Evolutionary conservation across 306 rosid genomes (phyloP).

Genomic region (Gleditsia sinensis): DNA sequence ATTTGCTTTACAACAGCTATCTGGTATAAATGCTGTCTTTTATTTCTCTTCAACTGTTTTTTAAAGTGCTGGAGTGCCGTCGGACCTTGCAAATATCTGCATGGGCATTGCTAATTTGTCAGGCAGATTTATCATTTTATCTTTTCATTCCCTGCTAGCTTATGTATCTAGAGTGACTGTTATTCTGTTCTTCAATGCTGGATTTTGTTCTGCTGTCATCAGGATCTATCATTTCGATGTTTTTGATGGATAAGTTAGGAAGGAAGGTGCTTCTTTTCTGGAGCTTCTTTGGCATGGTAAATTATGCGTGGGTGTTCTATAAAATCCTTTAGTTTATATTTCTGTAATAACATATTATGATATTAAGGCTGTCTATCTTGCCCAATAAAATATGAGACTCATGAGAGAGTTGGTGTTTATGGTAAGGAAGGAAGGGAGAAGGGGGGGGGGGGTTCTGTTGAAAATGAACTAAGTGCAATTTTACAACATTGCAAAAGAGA

Average conservation of each 20-base stretch:
- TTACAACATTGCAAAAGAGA: background rate
- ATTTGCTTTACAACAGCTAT: slow-evolving; percentile 99
- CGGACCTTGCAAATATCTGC: slow-evolving; percentile 68
- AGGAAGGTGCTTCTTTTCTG: slow-evolving; percentile 85
- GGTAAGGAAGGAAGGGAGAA: background rate
- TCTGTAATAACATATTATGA: background rate
- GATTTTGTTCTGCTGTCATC: slow-evolving; percentile 28
- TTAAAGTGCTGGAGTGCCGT: slow-evolving; percentile 90
- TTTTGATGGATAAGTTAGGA: slow-evolving; percentile 95
- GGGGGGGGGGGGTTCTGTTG: too few species aligned
- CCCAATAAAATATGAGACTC: slow-evolving; percentile 19
- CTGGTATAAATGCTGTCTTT: slow-evolving; percentile 98
- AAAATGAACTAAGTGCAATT: slow-evolving; percentile 22
- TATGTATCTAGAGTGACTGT: too few species aligned
- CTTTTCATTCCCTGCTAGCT: too few species aligned
- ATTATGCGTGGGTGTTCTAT: background rate
- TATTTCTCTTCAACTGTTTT: slow-evolving; percentile 98
- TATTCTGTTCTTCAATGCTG: background rate
- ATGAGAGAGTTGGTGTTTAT: slow-evolving; percentile 7
- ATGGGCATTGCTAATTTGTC: background rate
- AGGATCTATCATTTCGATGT: slow-evolving; percentile 85
- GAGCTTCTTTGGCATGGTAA: slow-evolving; percentile 99
- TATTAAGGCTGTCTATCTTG: background rate
- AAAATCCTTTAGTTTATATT: too few species aligned
- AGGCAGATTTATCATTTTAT: slow-evolving; percentile 9